A percentile compares a stretch with the other conserved stretches of the same genome.
phyloP scores from a whole-genome alignment of 768 basidiomycete genomes.

The Suillus alpinus region DNA sequence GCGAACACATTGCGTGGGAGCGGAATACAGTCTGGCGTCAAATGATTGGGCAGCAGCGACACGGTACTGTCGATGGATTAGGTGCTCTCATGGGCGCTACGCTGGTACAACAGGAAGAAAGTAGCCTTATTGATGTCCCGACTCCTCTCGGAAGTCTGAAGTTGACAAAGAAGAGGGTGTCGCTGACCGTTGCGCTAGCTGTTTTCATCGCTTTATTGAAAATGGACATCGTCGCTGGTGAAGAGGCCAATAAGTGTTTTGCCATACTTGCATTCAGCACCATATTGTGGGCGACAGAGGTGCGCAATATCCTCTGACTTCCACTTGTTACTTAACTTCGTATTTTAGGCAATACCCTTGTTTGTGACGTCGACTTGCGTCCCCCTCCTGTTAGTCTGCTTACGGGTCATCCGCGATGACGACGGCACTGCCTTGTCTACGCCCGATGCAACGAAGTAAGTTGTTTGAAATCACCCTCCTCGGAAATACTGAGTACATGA shows the following conservation, averaged over 20 bases:
- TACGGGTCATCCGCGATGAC: conserved; percentile 70
- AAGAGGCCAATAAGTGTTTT: conserved; percentile 84
- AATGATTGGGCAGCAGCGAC: conserved; percentile 84
- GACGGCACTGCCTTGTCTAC: conserved; percentile 51
- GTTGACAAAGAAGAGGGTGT: conserved; percentile 62
- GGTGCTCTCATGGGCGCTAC: conserved; percentile 43
- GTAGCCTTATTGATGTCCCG: conserved; percentile 38
- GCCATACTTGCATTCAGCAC: conserved; percentile 89
- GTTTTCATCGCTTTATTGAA: conserved; percentile 65
- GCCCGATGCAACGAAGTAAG: conserved; percentile 79
- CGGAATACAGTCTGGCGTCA: conserved; percentile 97
- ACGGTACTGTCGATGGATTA: conserved; percentile 41
- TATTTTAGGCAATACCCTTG: conserved; percentile 83
- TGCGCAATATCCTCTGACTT: conserved; percentile 30
- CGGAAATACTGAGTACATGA: not conserved
- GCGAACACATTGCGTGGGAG: conserved; percentile 96
- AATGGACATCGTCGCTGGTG: conserved; percentile 52
- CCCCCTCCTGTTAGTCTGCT: conserved; percentile 82
- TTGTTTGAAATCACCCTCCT: conserved; percentile 5
- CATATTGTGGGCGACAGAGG: conserved; percentile 96
- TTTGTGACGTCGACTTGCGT: conserved; percentile 95
- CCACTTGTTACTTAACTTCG: not conserved
- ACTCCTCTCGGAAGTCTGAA: conserved; percentile 68
- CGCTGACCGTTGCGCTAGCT: conserved; percentile 51
- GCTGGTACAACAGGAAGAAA: conserved; percentile 41